A percentile compares a stretch with the other conserved stretches of the same genome.
phyloP scores from a whole-genome alignment of 1,139 yeast species.

The Kodamaea ohmeri region DNA sequence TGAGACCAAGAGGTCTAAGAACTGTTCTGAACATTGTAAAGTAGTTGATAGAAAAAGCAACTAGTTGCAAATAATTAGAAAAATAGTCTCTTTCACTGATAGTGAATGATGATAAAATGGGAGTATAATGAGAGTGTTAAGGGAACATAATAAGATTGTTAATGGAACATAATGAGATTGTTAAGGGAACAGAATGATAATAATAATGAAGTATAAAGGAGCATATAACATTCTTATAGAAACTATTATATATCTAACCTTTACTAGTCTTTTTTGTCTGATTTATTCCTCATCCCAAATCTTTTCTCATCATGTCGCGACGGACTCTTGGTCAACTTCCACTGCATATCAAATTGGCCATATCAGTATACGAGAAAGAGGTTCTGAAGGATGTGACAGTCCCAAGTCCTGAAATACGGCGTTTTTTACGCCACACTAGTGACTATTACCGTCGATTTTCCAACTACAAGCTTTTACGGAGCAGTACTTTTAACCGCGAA shows the following conservation, averaged over 20 bases:
- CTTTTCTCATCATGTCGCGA: constrained; percentile 14
- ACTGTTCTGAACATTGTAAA: neutral
- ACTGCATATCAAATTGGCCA: constrained; percentile 11
- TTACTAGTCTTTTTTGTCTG: no score
- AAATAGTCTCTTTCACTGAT: no score
- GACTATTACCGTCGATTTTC: constrained; percentile 22
- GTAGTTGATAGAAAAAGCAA: neutral
- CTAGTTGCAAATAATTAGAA: neutral
- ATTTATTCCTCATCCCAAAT: neutral
- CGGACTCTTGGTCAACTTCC: constrained; percentile 20
- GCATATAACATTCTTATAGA: no score
- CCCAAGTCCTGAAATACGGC: constrained; percentile 14
- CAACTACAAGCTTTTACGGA: constrained; percentile 19
- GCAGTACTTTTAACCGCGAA: constrained; percentile 15
- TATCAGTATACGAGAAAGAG: constrained; percentile 15
- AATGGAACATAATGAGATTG: no score
- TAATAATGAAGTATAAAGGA: no score
- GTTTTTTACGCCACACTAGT: constrained; percentile 18
- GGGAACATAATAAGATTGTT: no score
- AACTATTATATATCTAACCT: no score
- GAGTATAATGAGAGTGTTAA: no score
- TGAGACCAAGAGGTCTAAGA: neutral
- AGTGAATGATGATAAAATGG: no score
- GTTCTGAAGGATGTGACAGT: constrained; percentile 10
- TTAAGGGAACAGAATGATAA: no score